Evolutionary conservation across 768 basidiomycete genomes (phyloP).

Genomic region (Macrocybe gigantea): DNA sequence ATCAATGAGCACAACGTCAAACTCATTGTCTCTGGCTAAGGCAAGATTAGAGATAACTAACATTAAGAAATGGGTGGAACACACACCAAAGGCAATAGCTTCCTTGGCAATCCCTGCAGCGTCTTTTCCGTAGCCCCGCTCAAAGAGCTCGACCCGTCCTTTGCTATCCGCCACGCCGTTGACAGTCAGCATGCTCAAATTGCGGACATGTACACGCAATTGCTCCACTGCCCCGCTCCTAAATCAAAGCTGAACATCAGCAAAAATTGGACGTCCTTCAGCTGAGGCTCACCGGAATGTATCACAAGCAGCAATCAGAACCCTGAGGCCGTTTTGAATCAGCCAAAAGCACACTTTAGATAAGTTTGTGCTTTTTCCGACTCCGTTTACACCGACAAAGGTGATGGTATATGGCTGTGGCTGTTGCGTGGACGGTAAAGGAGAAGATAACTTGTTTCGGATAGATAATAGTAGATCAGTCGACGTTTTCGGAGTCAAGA

Average conservation of each 20-base stretch:
- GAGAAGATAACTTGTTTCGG: slow-evolving; percentile 76
- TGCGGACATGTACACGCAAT: slow-evolving; percentile 92
- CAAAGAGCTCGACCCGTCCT: slow-evolving; percentile 86
- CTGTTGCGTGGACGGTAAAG: slow-evolving; percentile 68
- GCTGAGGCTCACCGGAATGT: slow-evolving; percentile 70
- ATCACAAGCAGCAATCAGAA: slow-evolving; percentile 97
- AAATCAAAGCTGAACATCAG: slow-evolving; percentile 1
- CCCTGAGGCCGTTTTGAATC: slow-evolving; percentile 88
- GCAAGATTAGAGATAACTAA: background rate
- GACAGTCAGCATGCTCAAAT: slow-evolving; percentile 78
- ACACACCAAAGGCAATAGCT: slow-evolving; percentile 82
- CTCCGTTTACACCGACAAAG: slow-evolving; percentile 98
- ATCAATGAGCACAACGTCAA: slow-evolving; percentile 96
- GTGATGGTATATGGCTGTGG: slow-evolving; percentile 88
- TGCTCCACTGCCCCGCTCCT: slow-evolving; percentile 98
- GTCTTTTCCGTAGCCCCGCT: slow-evolving; percentile 97
- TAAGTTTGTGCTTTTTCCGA: slow-evolving; percentile 97
- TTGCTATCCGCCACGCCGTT: slow-evolving; percentile 65
- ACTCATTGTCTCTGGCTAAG: slow-evolving; percentile 79
- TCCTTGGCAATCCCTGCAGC: slow-evolving; percentile 98
- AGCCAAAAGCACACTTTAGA: slow-evolving; percentile 99
- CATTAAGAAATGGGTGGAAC: background rate
- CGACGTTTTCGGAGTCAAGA: slow-evolving; percentile 93
- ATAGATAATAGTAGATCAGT: slow-evolving; percentile 96
- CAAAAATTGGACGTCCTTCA: background rate